Base-by-base conservation (phyloP, 2,329 filamentous ascomycete species). In the Colletotrichum lentis region DNA sequence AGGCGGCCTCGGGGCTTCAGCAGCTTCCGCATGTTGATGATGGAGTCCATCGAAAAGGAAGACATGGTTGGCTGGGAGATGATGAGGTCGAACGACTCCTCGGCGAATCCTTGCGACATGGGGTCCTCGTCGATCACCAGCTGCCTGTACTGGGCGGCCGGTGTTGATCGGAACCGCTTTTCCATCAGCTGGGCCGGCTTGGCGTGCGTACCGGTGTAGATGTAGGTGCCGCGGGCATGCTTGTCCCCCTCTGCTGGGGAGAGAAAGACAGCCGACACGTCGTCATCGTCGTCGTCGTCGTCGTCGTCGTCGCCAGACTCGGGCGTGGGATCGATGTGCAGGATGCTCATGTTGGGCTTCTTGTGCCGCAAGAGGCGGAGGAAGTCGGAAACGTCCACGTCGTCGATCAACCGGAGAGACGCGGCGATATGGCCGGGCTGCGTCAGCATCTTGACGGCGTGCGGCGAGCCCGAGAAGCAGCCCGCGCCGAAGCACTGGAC, bases 51-150 rank as follows among this genome's bases (percentile, higher is more conserved):
- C 11, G 66, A 61, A 8, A 43, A 39, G 18, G 43, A n/a, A 0
- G 27, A 24, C 7, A n/a, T 27, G 2, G 20, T 20, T 8, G 11
- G 5, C 4, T 37, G 55, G 16, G 27, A 61, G 10, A 41, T 18
- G 10, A 69, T 22, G 1, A 66, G 22, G 47, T 83, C 81, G 66
- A 78, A 82, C 2, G 53, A 62, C 18, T 67, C 64, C 4, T 24
- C 27, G 1, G 20, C n/a, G 20, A 69, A 31, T 2, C 67, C 64
- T 11, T 69, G 80, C 0, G 64, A 56, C 0, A 63, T n/a, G 1
- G 73, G 71, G 39, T 77, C 74, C 12, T 72, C 62, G 16, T 77
- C 75, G 20, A 80, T 68, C 60, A 81, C 73, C 14, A 75, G 39
- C 11, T 56, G 27, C 16, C 31, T 53, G 56, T 61, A 53, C 2